A percentile compares a stretch with the other conserved stretches of the same genome.
Evolutionary conservation across 306 rosid genomes (phyloP).

Genomic region (Ormosia semicastrata): DNA sequence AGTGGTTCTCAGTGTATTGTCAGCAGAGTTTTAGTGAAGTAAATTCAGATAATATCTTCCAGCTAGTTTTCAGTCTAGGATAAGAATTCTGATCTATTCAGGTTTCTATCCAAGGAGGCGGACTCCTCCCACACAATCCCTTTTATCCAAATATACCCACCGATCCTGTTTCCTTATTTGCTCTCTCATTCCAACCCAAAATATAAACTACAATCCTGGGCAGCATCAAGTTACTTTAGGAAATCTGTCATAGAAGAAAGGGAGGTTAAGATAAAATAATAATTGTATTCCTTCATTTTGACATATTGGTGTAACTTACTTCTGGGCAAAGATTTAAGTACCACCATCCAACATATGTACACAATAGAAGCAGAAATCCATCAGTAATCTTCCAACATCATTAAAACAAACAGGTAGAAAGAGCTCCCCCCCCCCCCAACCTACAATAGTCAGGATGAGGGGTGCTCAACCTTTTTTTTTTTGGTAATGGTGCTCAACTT

Average conservation of each 20-base stretch:
- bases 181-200: background rate
- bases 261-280: background rate
- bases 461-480: background rate
- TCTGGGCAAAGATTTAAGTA: background rate
- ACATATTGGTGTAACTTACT: background rate
- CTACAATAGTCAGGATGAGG: background rate
- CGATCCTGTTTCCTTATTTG: background rate
- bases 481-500: background rate
- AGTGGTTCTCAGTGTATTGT: background rate
- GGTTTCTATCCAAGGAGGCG: conserved; percentile 10
- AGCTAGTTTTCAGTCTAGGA: background rate
- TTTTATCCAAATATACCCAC: background rate
- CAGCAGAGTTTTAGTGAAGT: background rate
- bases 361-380: background rate
- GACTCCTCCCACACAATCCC: background rate
- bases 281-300: background rate
- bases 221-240: background rate
- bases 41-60: background rate
- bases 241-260: background rate
- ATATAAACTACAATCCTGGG: background rate
- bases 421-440: background rate
- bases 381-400: background rate
- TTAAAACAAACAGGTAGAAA: background rate
- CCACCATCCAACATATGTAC: background rate
- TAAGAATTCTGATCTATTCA: background rate